phyloP scores from a whole-genome alignment of 768 basidiomycete genomes.

The Cyathus striatus region DNA sequence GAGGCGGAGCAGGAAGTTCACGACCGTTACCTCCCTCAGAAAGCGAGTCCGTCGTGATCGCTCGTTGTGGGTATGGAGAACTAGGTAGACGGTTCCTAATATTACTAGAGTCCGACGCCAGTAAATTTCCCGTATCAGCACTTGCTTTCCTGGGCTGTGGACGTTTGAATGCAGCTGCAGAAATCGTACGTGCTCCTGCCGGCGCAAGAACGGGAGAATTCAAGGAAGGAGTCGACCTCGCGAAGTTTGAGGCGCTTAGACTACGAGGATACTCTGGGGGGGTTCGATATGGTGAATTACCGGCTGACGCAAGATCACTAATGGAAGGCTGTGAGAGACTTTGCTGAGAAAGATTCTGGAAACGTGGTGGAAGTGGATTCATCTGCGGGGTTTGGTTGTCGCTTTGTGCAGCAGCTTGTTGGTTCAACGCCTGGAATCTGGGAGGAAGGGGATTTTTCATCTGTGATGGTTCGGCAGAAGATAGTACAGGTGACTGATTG shows the following conservation, averaged over 20 bases:
- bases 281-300: slow-evolving; percentile 30
- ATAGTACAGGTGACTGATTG: slow-evolving; percentile 10
- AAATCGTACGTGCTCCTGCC: slow-evolving; percentile 52
- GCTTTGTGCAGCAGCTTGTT: slow-evolving; percentile 7
- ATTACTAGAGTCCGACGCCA: slow-evolving; percentile 16
- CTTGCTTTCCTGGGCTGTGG: slow-evolving; percentile 21
- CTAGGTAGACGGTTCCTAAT: slow-evolving; percentile 42
- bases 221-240: slow-evolving; percentile 14
- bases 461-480: slow-evolving; percentile 1
- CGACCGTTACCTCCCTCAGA: not conserved
- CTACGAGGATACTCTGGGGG: slow-evolving; percentile 41
- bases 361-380: slow-evolving; percentile 17
- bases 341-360: slow-evolving; percentile 12
- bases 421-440: slow-evolving; percentile 15
- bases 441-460: slow-evolving; percentile 13
- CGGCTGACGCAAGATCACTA: slow-evolving; percentile 6
- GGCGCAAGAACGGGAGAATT: slow-evolving; percentile 15
- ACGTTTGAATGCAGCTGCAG: slow-evolving; percentile 71
- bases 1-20: slow-evolving; percentile 7
- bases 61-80: slow-evolving; percentile 32
- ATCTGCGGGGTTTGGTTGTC: slow-evolving; percentile 8
- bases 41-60: slow-evolving; percentile 4
- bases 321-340: slow-evolving; percentile 3
- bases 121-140: slow-evolving; percentile 11
- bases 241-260: slow-evolving; percentile 13